Evolutionary conservation across 371 early-diverging fungal genomes (phyloP), one percentile per base, ranked within the genome.

Genomic region (Circinella umbellata): DNA sequence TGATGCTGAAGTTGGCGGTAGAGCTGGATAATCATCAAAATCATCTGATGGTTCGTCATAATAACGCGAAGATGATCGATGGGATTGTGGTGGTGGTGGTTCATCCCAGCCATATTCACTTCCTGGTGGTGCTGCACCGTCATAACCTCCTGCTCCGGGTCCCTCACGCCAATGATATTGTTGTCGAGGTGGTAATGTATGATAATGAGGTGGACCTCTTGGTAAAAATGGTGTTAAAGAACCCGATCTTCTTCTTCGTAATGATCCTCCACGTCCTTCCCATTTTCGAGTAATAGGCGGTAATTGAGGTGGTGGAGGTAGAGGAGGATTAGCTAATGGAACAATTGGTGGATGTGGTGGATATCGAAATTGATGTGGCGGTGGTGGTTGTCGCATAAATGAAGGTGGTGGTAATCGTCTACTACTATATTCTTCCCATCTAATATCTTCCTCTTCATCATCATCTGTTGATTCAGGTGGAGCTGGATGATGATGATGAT

Each of bases 41-140:
- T 57, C 57, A 57, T 57, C 57, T 57, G 57, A 57, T 57, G 57
- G 57, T n/a, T 57, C 57, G 4, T 57, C 57, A 57, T 57, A 57
- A 57, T 57, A 57, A 57, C 57, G 57, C 57, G 57, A 27, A 27
- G 27, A 57, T 10, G 57, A 57, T 14, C 57, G 20, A 34, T 57
- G 35, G 4, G 57, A 13, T 27, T 27, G 27, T 57, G 57, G 57
- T 34, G 57, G 57, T 57, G 57, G 57, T 27, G 57, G 57, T 34
- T 57, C 57, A 10, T 57, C 57, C 57, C 57, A 57, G 3, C n/a
- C 57, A 57, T 57, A 57, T 10, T 57, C 57, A 7, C 34, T 27
- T 18, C n/a, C 54, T 27, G 27, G 27, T 27, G 27, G 27, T 57
- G 27, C 57, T 34, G 27, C 37, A 18, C 35, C 57, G 0, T 57